Base-by-base conservation (phyloP, 495 filamentous ascomycete genomes). In the Talaromyces wortmannii region DNA sequence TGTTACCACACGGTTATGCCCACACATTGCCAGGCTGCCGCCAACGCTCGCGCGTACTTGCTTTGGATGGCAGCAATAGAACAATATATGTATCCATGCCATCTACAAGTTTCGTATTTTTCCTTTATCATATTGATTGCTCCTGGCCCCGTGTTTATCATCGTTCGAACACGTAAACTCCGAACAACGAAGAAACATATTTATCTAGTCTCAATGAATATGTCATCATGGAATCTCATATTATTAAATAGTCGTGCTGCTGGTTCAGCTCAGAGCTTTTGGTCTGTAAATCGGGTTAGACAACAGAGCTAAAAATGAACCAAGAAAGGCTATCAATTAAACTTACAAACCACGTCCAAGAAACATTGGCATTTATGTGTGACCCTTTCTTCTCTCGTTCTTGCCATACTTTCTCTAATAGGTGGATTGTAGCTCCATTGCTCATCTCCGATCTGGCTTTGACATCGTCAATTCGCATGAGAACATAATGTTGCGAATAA, bases 301-400 rank as follows among this genome's bases (percentile, higher is more conserved):
- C 30, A 51, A 46, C 7, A 45, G 5, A 46, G 10, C 13, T 2
- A 46, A 46, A 8, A 12, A 23, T n/a, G 3, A 31, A 55, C 7
- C 12, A 2, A 8, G 5, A 17, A 10, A 40, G 7, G 7, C 32
- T 36, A 31, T 46, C 11, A 8, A 36, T 5, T 13, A 12, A 11
- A 67, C 70, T 67, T 62, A 73, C 70, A 61, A 70, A 72, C 15
- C 42, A 57, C 46, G 59, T 68, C 70, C 70, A 73, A 10, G 66
- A 61, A 30, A 72, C 50, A 53, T 72, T 73, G n/a, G 49, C 55
- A 30, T 55, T 45, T 43, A 69, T 65, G 57, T 63, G 45, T 6
- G 55, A 56, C 13, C 50, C 4, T 36, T 69, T 66, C 11, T 57
- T 61, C 12, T 59, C 61, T 11, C 70, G 64, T 4, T 60, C 68